phyloP scores from a whole-genome alignment of 176 grass and related monocot genomes.

The Triticum timopheevii region DNA sequence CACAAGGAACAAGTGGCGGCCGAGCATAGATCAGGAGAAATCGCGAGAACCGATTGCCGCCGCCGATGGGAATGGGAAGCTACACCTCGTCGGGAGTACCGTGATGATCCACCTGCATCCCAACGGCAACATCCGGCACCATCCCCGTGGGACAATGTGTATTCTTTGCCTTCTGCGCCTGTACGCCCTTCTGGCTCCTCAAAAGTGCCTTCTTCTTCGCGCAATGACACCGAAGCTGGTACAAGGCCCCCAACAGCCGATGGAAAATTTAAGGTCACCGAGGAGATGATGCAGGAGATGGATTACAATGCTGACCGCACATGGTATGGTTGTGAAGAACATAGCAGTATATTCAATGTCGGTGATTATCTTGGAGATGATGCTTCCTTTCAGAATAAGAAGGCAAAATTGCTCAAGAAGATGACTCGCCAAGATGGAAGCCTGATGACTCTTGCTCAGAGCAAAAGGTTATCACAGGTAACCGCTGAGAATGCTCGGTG shows the following conservation, averaged over 20 bases:
- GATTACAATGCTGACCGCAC: slow-evolving; percentile 75
- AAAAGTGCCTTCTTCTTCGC: slow-evolving; percentile 56
- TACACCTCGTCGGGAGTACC: slow-evolving; percentile 57
- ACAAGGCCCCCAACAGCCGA: slow-evolving; percentile 56
- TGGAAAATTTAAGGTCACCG: slow-evolving; percentile 55
- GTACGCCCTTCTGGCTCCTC: slow-evolving; percentile 75
- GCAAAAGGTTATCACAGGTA: slow-evolving; percentile 79
- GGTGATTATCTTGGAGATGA: not conserved
- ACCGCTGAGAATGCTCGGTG: slow-evolving; percentile 68
- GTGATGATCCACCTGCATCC: slow-evolving; percentile 45
- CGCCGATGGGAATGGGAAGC: slow-evolving; percentile 86
- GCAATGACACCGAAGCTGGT: slow-evolving; percentile 44
- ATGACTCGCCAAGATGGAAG: slow-evolving; percentile 40
- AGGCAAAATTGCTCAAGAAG: not conserved
- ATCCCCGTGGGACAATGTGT: slow-evolving; percentile 74
- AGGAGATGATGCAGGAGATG: slow-evolving; percentile 92
- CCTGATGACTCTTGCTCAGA: slow-evolving; percentile 74
- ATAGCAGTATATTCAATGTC: not conserved
- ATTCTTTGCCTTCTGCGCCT: slow-evolving; percentile 63
- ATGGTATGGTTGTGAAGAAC: not conserved
- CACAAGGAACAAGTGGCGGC: too few species aligned
- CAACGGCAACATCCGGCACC: slow-evolving; percentile 51
- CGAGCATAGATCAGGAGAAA: too few species aligned
- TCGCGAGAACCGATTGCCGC: slow-evolving; percentile 59
- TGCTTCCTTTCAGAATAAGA: not conserved